Base-by-base conservation (phyloP, 2,329 filamentous ascomycete genomes). In the Paracoccidioides lutzii region DNA sequence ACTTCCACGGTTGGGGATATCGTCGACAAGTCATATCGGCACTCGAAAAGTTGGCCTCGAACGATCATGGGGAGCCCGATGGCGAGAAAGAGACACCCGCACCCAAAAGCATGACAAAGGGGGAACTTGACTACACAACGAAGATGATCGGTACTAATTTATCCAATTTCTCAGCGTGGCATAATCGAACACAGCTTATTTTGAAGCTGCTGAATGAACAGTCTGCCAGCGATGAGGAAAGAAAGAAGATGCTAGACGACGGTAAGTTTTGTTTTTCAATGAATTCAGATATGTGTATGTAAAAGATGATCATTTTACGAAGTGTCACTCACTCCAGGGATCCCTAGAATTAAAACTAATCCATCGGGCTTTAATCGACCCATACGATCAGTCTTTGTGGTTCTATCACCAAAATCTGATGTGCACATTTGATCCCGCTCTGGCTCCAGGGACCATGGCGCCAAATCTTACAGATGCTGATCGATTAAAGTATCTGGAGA, bases 1-100 rank as follows among this genome's bases (percentile, higher is more conserved):
- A 98, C 67, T 98, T 96, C 67, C 93, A 97, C 67, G 93, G 91
- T 37, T 98, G 93, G 93, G 84, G 85, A 45, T 98, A 98, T 69
- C 79, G 93, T 53, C 82, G 90, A 49, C 80, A 82, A 54, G 83
- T 96, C 4, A 83, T 96, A 2, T 73, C 78, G n/a, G 80, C 83
- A 57, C 77, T 97, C 1, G 88, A 95, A 69, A 81, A 32, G 35
- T 37, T 51, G 55, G 79, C 55, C 56, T 69, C 22, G 6, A 64
- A 64, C 3, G 59, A 64, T 15, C 60, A 66, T 30, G 61, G 38
- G 6, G 49, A 54, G 9, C 53, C 22, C 3, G 54, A 53, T 8
- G 45, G 54, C 6, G 38, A 53, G 28, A 54, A 7, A 28, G 40
- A 44, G 5, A 66, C 72, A 5, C 80, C 78, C 5, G 66, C 72